phyloP scores from a whole-genome alignment of 2,329 filamentous ascomycete genomes.

The Cercospora canescens region DNA sequence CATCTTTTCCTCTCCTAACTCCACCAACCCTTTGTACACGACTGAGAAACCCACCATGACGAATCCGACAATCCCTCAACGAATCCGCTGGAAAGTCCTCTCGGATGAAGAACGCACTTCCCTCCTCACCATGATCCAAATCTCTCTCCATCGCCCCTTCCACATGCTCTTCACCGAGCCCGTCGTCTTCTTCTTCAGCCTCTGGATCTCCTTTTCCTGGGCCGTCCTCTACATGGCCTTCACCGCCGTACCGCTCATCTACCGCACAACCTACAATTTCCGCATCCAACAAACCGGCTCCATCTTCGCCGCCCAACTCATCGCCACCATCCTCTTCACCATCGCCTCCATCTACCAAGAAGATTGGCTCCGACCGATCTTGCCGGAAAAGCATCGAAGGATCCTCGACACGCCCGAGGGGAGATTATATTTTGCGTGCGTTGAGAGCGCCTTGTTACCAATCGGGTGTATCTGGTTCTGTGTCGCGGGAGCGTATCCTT shows the following conservation, averaged over 20 bases:
- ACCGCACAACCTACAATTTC: slow-evolving; percentile 67
- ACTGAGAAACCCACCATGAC: slow-evolving; percentile 22
- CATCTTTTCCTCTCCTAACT: slow-evolving; percentile 42
- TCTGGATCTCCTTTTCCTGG: slow-evolving; percentile 91
- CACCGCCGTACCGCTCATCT: slow-evolving; percentile 76
- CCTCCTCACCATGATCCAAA: slow-evolving; percentile 66
- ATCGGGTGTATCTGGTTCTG: slow-evolving; percentile 80
- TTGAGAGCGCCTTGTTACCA: slow-evolving; percentile 73
- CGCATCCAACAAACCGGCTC: slow-evolving; percentile 65
- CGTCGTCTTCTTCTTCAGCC: slow-evolving; percentile 80
- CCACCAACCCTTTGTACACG: slow-evolving; percentile 23
- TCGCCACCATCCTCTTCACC: slow-evolving; percentile 67
- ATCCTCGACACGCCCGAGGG: slow-evolving; percentile 64
- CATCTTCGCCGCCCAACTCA: slow-evolving; percentile 72
- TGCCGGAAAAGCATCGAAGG: slow-evolving; percentile 36
- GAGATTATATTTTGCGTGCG: slow-evolving; percentile 79
- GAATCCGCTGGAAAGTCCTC: slow-evolving; percentile 74
- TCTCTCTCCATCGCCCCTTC: slow-evolving; percentile 77
- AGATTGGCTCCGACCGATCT: slow-evolving; percentile 17
- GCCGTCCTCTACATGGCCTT: slow-evolving; percentile 85
- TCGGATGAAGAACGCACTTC: slow-evolving; percentile 74
- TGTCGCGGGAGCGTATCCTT: slow-evolving; percentile 61
- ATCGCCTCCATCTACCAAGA: slow-evolving; percentile 60
- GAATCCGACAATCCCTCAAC: slow-evolving; percentile 5
- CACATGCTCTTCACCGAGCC: slow-evolving; percentile 73